Evolutionary conservation across 257 asterid species (phyloP), one percentile per base, ranked within the genome.

Genomic region (Petunia axillaris): DNA sequence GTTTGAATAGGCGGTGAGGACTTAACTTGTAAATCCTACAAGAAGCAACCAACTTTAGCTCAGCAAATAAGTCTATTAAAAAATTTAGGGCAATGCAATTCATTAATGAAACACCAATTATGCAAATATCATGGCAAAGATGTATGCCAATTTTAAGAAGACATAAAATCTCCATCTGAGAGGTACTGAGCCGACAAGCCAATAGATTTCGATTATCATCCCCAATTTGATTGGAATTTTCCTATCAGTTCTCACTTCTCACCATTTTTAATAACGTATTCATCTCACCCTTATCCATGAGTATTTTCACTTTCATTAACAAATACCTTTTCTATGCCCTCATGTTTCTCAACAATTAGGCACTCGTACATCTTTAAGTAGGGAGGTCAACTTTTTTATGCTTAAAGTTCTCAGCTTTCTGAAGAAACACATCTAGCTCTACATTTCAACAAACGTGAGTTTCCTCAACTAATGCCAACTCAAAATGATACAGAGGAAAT

Each of bases 21-120:
- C 86, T 94, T 96, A 44, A 96, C 99, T 79, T 96, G 98, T 73
- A 96, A 91, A 86, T 96, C 99, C 99, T 96, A 97, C 38, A 75
- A 78, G 55, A 71, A 55, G 54, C 38, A 68, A 52, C 10, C 57
- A 52, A 52, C 55, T 2, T 52, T 52, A 52, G 57, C 57, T 52
- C 55, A 0, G 14, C 0, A 13, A 1, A 50, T 1, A 43, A 71
- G 14, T 71, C 50, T 0, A 35, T 25, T 5, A 16, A 10, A 25
- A 46, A 25, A 46, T 38, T 8, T 35, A 41, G 43, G 59, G 5
- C 40, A 11, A 48, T 25, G 77, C 77, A 71, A 48, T 59, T 46
- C 77, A 25, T 25, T 50, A 3, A 68, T 16, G 16, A 44, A 44
- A 68, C 40, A 44, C 5, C 36, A 16, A 16, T 44, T 5, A 38